Base-by-base conservation (phyloP, 1,284 basidiomycete genomes). In the Ganoderma multipileum region DNA sequence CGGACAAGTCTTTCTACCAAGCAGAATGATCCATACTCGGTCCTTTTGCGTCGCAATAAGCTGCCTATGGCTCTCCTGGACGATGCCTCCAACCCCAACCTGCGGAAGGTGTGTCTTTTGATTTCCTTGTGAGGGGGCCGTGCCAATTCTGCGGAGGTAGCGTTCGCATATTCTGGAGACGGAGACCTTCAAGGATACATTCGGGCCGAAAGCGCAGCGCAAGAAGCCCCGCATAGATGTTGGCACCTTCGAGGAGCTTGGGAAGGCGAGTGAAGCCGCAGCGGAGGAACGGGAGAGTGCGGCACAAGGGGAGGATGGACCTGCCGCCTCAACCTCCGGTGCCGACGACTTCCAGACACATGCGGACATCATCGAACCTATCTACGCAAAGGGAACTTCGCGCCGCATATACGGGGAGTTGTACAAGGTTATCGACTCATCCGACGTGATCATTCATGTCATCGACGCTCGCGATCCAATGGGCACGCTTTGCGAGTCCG, bases 341-440 rank as follows among this genome's bases (percentile, higher is more conserved):
- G 69, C 65, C 26, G 75, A 82, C 28, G 85, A 88, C 70, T 81
- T 85, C 58, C 85, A 84, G 68, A 91, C 89, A 0, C 90, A 94
- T 71, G 91, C 92, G 1, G 91, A 94, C 74, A 86, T 87, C 75
- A 90, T 91, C 72, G 95, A 96, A 75, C 95, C 95, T 2, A 95
- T 96, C 71, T 97, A 95, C 77, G 89, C 92, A 67, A 96, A 97
- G 80, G 96, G 96, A 47, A 98, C 96, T 0, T 97, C 95, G 30
- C 86, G 92, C 58, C 90, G 98, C 66, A 99, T 99, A 73, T 99
- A 98, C 83, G 97, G 95, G 71, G 97, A 99, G 81, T 84, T 99
- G 30, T 99, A 99, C 88, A 99, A 99, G 81, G 98, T 99, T 73
- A 97, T 99, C 77, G 98, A 99, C 81, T 98, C 96, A 2, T 98